phyloP scores from a whole-genome alignment of 2,329 filamentous ascomycete species.

The Aschersonia sp. region DNA sequence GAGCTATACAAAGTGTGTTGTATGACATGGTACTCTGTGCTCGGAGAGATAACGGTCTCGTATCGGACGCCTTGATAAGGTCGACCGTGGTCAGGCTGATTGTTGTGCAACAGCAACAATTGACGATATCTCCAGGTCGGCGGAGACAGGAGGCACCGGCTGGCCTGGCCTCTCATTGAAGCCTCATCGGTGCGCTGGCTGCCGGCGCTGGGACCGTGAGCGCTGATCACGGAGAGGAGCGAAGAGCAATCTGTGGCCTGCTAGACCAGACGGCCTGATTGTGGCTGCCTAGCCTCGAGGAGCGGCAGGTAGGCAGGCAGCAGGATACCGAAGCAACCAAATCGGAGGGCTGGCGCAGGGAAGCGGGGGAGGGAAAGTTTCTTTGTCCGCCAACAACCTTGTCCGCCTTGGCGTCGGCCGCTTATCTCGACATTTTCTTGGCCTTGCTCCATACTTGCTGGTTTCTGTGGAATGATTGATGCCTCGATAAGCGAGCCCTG shows the following conservation, averaged over 20 bases:
- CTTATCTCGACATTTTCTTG: constrained; percentile 1
- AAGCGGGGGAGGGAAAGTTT: background rate
- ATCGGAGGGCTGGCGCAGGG: background rate
- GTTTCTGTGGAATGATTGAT: too few relatives aligned
- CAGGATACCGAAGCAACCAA: background rate
- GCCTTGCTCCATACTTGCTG: background rate
- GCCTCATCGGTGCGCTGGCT: too few relatives aligned
- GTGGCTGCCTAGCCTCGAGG: background rate
- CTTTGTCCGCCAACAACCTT: background rate
- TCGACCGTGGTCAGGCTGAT: background rate
- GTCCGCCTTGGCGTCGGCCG: background rate
- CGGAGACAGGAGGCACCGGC: background rate
- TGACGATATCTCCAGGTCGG: background rate
- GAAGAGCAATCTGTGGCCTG: background rate
- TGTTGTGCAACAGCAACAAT: background rate
- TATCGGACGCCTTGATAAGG: background rate
- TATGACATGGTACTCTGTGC: too few relatives aligned
- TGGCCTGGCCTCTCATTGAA: background rate
- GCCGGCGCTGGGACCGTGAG: too few relatives aligned
- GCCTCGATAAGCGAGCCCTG: too few relatives aligned
- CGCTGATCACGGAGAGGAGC: too few relatives aligned
- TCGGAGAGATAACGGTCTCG: background rate
- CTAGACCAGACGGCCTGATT: background rate
- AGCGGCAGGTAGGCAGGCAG: background rate
- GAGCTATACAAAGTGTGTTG: too few relatives aligned